A percentile compares a stretch with the other conserved stretches of the same genome.
Evolutionary conservation across 2,329 filamentous ascomycete genomes (phyloP).

Genomic region (Coniella vitis): DNA sequence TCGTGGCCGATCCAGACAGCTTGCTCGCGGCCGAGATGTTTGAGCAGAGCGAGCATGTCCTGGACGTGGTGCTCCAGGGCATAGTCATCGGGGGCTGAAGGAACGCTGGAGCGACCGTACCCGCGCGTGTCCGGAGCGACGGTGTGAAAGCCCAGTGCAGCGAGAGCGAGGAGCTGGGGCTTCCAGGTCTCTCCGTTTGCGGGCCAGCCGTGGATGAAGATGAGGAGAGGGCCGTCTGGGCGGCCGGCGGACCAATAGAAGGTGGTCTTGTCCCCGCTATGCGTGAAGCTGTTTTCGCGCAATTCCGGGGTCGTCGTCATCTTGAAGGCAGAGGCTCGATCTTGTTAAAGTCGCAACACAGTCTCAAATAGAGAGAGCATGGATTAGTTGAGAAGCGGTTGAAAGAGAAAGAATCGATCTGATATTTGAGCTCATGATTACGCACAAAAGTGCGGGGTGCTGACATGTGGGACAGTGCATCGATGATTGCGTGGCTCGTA

Average conservation of each 20-base stretch:
- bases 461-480: too few relatives aligned
- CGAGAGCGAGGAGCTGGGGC: constrained; percentile 24
- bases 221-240: constrained; percentile 22
- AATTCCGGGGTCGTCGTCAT: too few relatives aligned
- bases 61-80: constrained; percentile 25
- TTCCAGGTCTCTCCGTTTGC: constrained; percentile 29
- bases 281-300: too few relatives aligned
- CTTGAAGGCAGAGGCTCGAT: too few relatives aligned
- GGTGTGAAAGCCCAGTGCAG: constrained; percentile 25
- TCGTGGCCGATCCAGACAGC: constrained; percentile 44
- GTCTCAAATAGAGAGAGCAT: too few relatives aligned
- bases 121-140: constrained; percentile 29
- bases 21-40: constrained; percentile 23
- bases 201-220: constrained; percentile 32
- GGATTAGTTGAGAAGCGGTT: too few relatives aligned
- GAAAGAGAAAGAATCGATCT: too few relatives aligned
- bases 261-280: too few relatives aligned
- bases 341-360: too few relatives aligned
- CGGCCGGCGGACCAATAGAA: constrained; percentile 23
- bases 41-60: constrained; percentile 29
- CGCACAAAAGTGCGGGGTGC: too few relatives aligned
- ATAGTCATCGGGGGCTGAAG: constrained; percentile 23
- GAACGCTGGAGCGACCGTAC: constrained; percentile 30
- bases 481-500: too few relatives aligned
- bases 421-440: too few relatives aligned